Evolutionary conservation across 768 basidiomycete genomes (phyloP).

Genomic region (Lentinus brumalis): DNA sequence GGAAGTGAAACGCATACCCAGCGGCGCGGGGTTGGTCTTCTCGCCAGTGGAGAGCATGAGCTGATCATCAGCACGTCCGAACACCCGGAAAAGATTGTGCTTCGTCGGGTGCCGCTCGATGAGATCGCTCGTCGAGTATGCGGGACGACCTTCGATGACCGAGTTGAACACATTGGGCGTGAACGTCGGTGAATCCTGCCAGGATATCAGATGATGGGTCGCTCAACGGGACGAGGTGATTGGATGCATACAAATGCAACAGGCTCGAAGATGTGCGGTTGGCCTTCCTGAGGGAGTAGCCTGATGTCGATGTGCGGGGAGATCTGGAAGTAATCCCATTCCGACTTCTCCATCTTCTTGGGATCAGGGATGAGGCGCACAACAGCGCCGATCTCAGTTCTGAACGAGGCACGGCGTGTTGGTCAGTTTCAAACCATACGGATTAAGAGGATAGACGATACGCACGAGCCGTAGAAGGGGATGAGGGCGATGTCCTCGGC

Average conservation of each 20-base stretch:
- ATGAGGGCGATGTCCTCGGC: slow-evolving; percentile 17
- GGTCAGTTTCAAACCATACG: neutral
- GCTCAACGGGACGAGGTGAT: neutral
- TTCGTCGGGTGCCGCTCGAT: slow-evolving; percentile 44
- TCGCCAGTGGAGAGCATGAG: slow-evolving; percentile 46
- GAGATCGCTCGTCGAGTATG: slow-evolving; percentile 45
- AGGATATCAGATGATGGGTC: neutral
- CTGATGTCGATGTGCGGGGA: slow-evolving; percentile 21
- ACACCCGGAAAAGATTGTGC: slow-evolving; percentile 38
- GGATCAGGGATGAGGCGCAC: slow-evolving; percentile 15
- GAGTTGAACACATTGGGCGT: slow-evolving; percentile 6
- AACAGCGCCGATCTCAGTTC: slow-evolving; percentile 20
- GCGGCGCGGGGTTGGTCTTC: slow-evolving; percentile 24
- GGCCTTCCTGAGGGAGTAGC: slow-evolving; percentile 15
- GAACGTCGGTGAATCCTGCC: slow-evolving; percentile 14
- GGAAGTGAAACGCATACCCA: neutral
- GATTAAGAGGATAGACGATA: neutral
- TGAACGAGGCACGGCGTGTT: neutral
- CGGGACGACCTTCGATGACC: slow-evolving; percentile 10
- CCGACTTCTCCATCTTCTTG: slow-evolving; percentile 13
- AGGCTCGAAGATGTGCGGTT: slow-evolving; percentile 22
- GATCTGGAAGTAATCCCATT: slow-evolving; percentile 29
- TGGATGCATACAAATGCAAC: slow-evolving; percentile 18
- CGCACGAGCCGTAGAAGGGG: slow-evolving; percentile 19
- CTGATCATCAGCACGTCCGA: slow-evolving; percentile 49